A percentile compares a stretch with the other conserved stretches of the same genome.
phyloP scores from a whole-genome alignment of 352 stramenopile genomes.

The Globisporangium sylvaticum region DNA sequence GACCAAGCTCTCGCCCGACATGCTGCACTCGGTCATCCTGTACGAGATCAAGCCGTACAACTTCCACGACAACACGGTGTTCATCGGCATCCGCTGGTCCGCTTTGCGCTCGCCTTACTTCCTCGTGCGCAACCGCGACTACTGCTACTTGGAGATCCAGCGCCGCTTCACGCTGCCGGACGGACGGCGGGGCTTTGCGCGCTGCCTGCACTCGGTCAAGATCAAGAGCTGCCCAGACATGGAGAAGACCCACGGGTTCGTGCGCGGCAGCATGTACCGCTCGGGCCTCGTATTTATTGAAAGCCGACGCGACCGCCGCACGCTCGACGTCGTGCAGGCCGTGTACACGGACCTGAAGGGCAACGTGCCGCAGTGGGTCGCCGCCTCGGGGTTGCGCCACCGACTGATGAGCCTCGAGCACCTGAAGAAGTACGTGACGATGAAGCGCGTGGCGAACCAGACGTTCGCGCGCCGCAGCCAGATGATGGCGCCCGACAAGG shows the following conservation, averaged over 20 bases:
- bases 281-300: slow-evolving; percentile 79
- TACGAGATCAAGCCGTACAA: slow-evolving; percentile 73
- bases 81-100: slow-evolving; percentile 79
- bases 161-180: slow-evolving; percentile 57
- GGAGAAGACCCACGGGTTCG: slow-evolving; percentile 74
- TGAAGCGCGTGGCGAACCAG: slow-evolving; percentile 76
- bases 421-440: slow-evolving; percentile 77
- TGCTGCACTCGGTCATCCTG: slow-evolving; percentile 75
- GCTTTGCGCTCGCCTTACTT: slow-evolving; percentile 67
- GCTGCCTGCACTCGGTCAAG: slow-evolving; percentile 81
- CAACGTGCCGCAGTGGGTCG: slow-evolving; percentile 70
- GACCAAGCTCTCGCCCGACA: slow-evolving; percentile 64
- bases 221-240: slow-evolving; percentile 83
- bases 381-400: slow-evolving; percentile 49
- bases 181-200: slow-evolving; percentile 56
- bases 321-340: slow-evolving; percentile 73
- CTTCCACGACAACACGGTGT: slow-evolving; percentile 41
- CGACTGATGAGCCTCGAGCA: slow-evolving; percentile 72
- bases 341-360: slow-evolving; percentile 81
- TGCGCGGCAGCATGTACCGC: slow-evolving; percentile 79
- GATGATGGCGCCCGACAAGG: slow-evolving; percentile 57
- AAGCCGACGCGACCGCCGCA: slow-evolving; percentile 66
- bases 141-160: slow-evolving; percentile 76
- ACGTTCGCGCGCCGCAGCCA: slow-evolving; percentile 62
- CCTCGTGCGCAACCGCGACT: slow-evolving; percentile 72